A percentile compares a stretch with the other conserved stretches of the same genome.
These are phyloP conservation scores for Aspergillus avenaceus DNA, from an alignment of 495 filamentous ascomycete genomes.

Conservation along the genomic window DNA sequence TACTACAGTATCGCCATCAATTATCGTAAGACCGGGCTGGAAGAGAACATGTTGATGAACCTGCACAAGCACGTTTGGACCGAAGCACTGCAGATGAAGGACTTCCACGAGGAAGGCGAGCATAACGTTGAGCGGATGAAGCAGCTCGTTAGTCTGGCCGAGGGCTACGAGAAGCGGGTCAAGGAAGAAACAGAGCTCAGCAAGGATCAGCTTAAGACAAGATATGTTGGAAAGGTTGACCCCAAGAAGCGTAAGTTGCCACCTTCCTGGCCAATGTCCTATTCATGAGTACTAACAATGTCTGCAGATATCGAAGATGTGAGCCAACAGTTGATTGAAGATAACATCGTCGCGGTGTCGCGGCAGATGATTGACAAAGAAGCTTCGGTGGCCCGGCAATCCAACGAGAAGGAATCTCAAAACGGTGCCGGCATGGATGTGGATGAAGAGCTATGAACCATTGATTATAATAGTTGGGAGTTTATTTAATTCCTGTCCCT, in stretches of 20 bases:
- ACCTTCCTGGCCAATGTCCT: neutral
- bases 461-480: conserved; percentile 1
- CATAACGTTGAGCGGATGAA: conserved; percentile 83
- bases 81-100: conserved; percentile 93
- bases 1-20: conserved; percentile 99
- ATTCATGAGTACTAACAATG: conserved; percentile 19
- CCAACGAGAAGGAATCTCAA: conserved; percentile 46
- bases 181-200: conserved; percentile 97
- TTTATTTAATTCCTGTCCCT: neutral
- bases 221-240: conserved; percentile 98
- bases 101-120: conserved; percentile 80
- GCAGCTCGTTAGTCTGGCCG: conserved; percentile 81
- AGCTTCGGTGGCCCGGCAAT: conserved; percentile 61
- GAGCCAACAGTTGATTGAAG: conserved; percentile 92
- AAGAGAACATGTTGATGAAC: conserved; percentile 99
- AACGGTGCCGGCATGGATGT: conserved; percentile 57
- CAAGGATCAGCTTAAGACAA: conserved; percentile 96
- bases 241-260: conserved; percentile 83
- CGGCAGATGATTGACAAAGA: conserved; percentile 99
- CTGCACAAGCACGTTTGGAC: conserved; percentile 99
- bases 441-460: conserved; percentile 53
- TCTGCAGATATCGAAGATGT: conserved; percentile 80
- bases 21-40: conserved; percentile 94
- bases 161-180: conserved; percentile 97
- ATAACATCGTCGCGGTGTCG: conserved; percentile 96